These are phyloP conservation scores for Aspergillus nidulans DNA, from an alignment of 495 filamentous ascomycete species.

Conservation along the genomic window DNA sequence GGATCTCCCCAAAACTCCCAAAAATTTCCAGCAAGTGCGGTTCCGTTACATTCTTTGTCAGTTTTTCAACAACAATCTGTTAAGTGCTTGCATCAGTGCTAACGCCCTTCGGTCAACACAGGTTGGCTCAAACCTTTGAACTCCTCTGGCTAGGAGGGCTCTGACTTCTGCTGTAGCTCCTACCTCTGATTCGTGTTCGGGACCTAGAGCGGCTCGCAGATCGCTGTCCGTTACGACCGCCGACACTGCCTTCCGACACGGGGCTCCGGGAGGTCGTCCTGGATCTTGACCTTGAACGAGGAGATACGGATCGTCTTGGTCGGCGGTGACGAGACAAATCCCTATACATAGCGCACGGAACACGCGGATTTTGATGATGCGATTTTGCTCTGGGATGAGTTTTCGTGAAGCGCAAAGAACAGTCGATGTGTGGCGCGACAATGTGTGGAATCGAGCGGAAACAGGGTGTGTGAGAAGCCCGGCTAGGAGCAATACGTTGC, in stretches of 20 bases:
- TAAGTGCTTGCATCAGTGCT: not conserved
- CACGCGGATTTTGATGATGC: too few species aligned
- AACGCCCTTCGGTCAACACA: not conserved
- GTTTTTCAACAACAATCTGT: slow-evolving; percentile 91
- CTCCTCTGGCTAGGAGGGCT: slow-evolving; percentile 47
- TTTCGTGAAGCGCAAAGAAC: too few species aligned
- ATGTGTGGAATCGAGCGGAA: not conserved
- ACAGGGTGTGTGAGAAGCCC: not conserved
- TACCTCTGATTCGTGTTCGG: slow-evolving; percentile 34
- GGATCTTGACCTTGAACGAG: slow-evolving; percentile 38
- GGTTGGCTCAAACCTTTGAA: slow-evolving; percentile 46
- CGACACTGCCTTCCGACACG: slow-evolving; percentile 23
- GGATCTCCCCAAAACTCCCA: slow-evolving; percentile 78
- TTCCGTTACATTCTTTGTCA: slow-evolving; percentile 93
- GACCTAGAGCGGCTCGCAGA: slow-evolving; percentile 44
- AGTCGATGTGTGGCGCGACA: not conserved
- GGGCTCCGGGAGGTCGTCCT: slow-evolving; percentile 34
- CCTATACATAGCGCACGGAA: slow-evolving; percentile 20
- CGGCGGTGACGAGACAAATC: slow-evolving; percentile 23
- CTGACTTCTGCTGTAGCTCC: slow-evolving; percentile 47
- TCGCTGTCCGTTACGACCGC: slow-evolving; percentile 34
- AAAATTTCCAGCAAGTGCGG: slow-evolving; percentile 90
- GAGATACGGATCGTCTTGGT: slow-evolving; percentile 42
- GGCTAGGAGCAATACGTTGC: not conserved
- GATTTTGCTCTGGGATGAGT: too few species aligned